A percentile compares a stretch with the other conserved stretches of the same genome.
phyloP scores from a whole-genome alignment of 768 basidiomycete species.

The Boletus rubroflammeus region DNA sequence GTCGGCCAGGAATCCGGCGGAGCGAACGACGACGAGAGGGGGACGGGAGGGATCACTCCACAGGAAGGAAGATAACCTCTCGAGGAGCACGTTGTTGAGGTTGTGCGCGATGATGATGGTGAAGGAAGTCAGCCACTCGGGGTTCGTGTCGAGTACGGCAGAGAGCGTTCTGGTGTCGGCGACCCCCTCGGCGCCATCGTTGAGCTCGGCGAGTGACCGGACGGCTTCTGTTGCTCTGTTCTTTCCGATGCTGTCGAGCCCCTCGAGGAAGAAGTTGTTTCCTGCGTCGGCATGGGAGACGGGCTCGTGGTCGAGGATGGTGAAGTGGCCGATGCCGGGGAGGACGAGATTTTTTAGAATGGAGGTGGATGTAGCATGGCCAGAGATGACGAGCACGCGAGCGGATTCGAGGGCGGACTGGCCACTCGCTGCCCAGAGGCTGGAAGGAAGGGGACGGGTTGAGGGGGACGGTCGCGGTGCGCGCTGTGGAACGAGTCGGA shows the following conservation, averaged over 20 bases:
- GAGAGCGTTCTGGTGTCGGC: conserved; percentile 57
- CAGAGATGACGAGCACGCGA: conserved; percentile 76
- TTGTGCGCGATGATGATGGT: conserved; percentile 87
- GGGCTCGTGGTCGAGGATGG: conserved; percentile 67
- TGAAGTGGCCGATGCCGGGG: conserved; percentile 94
- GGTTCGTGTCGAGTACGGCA: conserved; percentile 52
- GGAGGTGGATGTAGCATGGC: conserved; percentile 79
- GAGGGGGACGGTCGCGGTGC: too few relatives aligned
- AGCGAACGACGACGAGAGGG: conserved; percentile 74
- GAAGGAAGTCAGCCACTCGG: conserved; percentile 56
- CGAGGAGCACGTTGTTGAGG: conserved; percentile 51
- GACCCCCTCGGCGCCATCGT: conserved; percentile 75
- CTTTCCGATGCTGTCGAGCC: conserved; percentile 71
- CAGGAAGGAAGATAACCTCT: conserved; percentile 58
- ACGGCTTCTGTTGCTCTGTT: conserved; percentile 78
- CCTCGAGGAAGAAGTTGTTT: conserved; percentile 94
- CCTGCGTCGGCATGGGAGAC: conserved; percentile 79
- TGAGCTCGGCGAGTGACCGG: conserved; percentile 75
- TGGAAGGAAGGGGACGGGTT: conserved; percentile 27
- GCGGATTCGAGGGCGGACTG: conserved; percentile 86
- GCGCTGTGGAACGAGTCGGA: background rate
- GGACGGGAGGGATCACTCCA: conserved; percentile 61
- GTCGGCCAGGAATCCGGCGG: conserved; percentile 87
- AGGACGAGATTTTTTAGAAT: conserved; percentile 96
- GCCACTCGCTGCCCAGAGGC: conserved; percentile 91